Conservation (phyloP, 495 filamentous ascomycete genomes). For the Tuber microsphaerosporum region DNA sequence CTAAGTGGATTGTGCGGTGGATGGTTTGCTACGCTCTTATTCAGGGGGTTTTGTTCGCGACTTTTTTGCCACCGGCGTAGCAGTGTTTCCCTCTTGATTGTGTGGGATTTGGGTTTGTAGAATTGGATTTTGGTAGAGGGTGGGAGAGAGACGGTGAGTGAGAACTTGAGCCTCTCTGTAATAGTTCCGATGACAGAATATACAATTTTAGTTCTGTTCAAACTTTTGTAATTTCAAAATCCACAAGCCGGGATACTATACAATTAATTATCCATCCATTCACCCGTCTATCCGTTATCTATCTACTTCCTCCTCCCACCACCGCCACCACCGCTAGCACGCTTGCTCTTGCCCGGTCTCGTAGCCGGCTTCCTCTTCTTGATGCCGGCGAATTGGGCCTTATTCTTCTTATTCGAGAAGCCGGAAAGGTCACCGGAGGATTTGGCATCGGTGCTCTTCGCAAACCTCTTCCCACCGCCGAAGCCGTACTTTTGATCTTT, state of each 20-base stretch:
- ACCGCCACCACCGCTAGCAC: conserved; percentile 42
- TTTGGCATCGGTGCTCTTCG: conserved; percentile 78
- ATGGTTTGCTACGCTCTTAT: conserved; percentile 76
- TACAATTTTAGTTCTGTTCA: not conserved
- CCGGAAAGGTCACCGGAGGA: conserved; percentile 69
- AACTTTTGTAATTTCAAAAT: conserved; percentile 17
- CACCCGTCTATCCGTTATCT: not conserved
- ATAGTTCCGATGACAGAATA: not conserved
- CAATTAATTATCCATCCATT: conserved; percentile 11
- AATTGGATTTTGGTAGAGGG: not conserved
- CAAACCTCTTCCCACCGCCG: conserved; percentile 83
- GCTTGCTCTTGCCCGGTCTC: conserved; percentile 61
- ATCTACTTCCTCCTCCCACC: not conserved
- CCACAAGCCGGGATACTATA: conserved; percentile 5
- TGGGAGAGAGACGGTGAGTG: not conserved
- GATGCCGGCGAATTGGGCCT: conserved; percentile 50
- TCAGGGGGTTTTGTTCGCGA: conserved; percentile 76
- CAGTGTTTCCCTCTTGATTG: not conserved
- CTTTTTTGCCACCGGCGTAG: conserved; percentile 87
- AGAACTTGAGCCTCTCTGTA: not conserved
- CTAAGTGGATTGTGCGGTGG: conserved; percentile 49
- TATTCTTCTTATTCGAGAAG: conserved; percentile 81
- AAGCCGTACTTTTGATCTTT: conserved; percentile 88
- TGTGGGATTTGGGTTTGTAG: not conserved
- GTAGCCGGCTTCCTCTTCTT: conserved; percentile 32